Percentiles rank a stretch among this genome's conserved stretches.
These are phyloP conservation scores for Boletus sensibilis DNA, from an alignment of 768 basidiomycete genomes.

Conservation along the genomic window DNA sequence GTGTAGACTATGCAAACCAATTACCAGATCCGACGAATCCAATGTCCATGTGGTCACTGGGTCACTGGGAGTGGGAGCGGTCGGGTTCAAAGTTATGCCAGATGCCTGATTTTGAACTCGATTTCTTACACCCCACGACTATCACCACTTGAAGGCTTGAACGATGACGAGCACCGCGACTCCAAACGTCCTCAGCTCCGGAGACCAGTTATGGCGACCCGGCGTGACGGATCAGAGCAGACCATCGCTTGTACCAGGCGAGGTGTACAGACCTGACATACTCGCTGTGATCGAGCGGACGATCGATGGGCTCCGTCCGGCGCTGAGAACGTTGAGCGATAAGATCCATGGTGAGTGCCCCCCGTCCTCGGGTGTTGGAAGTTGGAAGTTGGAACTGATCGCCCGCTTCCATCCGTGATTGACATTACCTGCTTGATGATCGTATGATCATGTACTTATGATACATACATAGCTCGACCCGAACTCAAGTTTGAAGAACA, in stretches of 20 bases:
- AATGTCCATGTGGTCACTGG: too few relatives aligned
- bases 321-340: slow-evolving; percentile 60
- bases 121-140: background rate
- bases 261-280: slow-evolving; percentile 56
- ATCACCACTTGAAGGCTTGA: too few relatives aligned
- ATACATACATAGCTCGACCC: slow-evolving; percentile 51
- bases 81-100: too few relatives aligned
- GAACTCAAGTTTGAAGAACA: slow-evolving; percentile 67
- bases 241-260: background rate
- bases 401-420: background rate
- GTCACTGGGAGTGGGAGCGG: too few relatives aligned
- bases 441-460: background rate
- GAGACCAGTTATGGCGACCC: slow-evolving; percentile 6
- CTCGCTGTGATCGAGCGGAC: slow-evolving; percentile 57
- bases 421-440: too few relatives aligned
- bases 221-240: background rate
- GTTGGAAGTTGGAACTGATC: too few relatives aligned
- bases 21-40: background rate
- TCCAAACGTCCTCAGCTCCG: background rate
- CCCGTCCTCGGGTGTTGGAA: background rate
- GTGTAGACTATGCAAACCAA: slow-evolving; percentile 2
- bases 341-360: slow-evolving; percentile 63
- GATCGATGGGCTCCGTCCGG: slow-evolving; percentile 50
- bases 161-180: background rate
- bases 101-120: background rate